phyloP scores from a whole-genome alignment of 1,284 basidiomycete species.

The Irpex rosettiformis region DNA sequence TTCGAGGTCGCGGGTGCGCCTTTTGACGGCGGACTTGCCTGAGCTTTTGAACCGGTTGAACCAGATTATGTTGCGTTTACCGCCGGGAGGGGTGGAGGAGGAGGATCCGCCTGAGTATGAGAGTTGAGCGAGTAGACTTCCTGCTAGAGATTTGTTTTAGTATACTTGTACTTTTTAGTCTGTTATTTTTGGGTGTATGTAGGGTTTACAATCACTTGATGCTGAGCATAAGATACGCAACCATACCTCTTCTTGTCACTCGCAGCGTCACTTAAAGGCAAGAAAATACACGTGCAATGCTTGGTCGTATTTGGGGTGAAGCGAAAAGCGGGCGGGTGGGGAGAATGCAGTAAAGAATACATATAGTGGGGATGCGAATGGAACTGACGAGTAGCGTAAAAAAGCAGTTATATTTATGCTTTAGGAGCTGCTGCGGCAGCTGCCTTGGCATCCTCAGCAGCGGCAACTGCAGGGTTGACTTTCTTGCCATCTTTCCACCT shows the following conservation, averaged over 20 bases:
- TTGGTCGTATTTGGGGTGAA: background rate
- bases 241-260: background rate
- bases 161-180: background rate
- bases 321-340: no score
- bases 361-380: conserved; percentile 6
- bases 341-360: conserved; percentile 19
- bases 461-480: conserved; percentile 71
- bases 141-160: background rate
- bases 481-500: conserved; percentile 99
- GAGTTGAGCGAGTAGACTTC: background rate
- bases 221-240: background rate
- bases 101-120: conserved; percentile 5
- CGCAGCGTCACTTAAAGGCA: background rate
- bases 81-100: conserved; percentile 3
- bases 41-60: background rate
- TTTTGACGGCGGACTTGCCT: background rate
- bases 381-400: conserved; percentile 11
- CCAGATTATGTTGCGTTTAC: conserved; percentile 1
- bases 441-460: conserved; percentile 46
- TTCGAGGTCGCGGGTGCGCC: background rate
- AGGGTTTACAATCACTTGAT: background rate
- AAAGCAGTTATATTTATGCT: no score
- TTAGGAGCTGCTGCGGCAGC: conserved; percentile 25
- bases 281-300: background rate
- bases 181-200: background rate